Evolutionary conservation across 2,329 filamentous ascomycete species (phyloP).

Genomic region (Monosporascus sp.): DNA sequence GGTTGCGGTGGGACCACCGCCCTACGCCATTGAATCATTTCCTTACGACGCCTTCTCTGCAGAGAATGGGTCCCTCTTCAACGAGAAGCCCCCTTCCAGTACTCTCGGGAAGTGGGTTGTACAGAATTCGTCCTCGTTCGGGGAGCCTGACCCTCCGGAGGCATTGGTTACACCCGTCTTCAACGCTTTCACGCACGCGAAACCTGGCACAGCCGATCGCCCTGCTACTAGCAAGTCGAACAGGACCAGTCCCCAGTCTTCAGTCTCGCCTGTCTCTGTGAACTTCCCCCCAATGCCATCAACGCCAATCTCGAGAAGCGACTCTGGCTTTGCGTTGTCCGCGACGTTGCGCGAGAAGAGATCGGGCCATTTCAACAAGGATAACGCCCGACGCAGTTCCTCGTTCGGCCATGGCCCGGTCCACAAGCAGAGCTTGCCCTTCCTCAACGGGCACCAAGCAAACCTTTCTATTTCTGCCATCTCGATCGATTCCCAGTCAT

Average conservation of each 20-base stretch:
- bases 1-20: conserved; percentile 80
- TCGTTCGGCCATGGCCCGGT: conserved; percentile 72
- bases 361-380: conserved; percentile 82
- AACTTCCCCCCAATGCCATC: conserved; percentile 71
- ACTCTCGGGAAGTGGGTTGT: conserved; percentile 81
- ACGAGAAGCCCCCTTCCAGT: conserved; percentile 61
- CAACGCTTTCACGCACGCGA: conserved; percentile 83
- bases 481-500: conserved; percentile 62
- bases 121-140: conserved; percentile 85
- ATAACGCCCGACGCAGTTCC: conserved; percentile 77
- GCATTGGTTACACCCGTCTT: conserved; percentile 64
- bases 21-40: conserved; percentile 89
- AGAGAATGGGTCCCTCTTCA: conserved; percentile 78
- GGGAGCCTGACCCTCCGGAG: conserved; percentile 52
- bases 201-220: conserved; percentile 65
- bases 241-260: conserved; percentile 57
- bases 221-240: conserved; percentile 69
- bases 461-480: conserved; percentile 56
- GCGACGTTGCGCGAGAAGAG: conserved; percentile 88
- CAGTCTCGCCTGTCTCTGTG: conserved; percentile 70
- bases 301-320: conserved; percentile 79
- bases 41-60: conserved; percentile 86
- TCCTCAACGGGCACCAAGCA: conserved; percentile 60
- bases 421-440: conserved; percentile 67
- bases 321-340: conserved; percentile 84